Evolutionary conservation across 352 stramenopile genomes (phyloP).

Genomic region (Globisporangium okanoganense): DNA sequence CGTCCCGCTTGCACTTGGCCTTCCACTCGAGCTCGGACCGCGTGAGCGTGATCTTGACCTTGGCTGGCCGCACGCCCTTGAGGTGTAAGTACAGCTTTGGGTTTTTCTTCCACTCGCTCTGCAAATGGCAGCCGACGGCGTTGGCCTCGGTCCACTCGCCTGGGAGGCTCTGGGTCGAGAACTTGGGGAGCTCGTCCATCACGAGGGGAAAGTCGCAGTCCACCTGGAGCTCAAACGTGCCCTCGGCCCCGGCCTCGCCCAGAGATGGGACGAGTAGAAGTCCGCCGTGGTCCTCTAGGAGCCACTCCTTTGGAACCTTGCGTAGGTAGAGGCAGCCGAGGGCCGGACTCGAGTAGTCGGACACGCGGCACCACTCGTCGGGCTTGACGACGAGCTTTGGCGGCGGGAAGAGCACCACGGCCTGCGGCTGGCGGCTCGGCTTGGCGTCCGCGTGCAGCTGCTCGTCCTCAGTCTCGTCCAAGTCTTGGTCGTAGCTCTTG

Average conservation of each 20-base stretch:
- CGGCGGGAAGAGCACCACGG: conserved; percentile 27
- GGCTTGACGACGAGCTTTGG: conserved; percentile 71
- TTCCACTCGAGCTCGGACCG: conserved; percentile 84
- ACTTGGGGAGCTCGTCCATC: conserved; percentile 54
- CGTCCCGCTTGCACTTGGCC: conserved; percentile 74
- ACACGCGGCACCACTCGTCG: conserved; percentile 70
- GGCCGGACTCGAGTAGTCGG: conserved; percentile 47
- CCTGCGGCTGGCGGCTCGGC: background rate
- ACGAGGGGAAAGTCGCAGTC: conserved; percentile 75
- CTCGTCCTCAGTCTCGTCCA: conserved; percentile 19
- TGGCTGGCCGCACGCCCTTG: conserved; percentile 59
- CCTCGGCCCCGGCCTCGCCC: conserved; percentile 60
- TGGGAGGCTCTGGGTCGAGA: conserved; percentile 66
- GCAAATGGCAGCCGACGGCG: conserved; percentile 72
- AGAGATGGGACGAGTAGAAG: conserved; percentile 76
- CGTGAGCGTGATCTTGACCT: conserved; percentile 77
- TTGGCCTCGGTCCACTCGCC: conserved; percentile 72
- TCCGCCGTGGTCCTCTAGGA: conserved; percentile 41
- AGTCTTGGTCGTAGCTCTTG: conserved; percentile 19
- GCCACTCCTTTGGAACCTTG: conserved; percentile 63
- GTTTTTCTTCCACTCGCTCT: conserved; percentile 87
- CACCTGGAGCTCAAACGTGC: conserved; percentile 84
- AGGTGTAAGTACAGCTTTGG: conserved; percentile 79
- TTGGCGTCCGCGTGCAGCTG: conserved; percentile 14
- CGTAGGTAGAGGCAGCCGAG: conserved; percentile 59